Base-by-base conservation (phyloP, 805 yeast genomes). In the Wickerhamiella dianesei region DNA sequence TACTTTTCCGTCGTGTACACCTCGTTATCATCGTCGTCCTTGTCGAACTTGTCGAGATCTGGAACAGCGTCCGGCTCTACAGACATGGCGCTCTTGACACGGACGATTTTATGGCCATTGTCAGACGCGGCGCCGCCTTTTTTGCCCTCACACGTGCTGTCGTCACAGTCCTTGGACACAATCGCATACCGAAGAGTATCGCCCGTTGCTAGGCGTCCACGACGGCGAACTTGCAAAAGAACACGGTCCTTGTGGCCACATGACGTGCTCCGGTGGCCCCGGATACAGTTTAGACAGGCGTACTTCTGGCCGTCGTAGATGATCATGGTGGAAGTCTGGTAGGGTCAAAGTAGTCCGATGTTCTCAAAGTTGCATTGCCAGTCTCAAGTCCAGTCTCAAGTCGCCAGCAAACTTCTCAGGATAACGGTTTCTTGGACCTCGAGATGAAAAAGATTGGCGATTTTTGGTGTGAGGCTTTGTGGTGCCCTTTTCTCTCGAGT, bases 181-280 rank as follows among this genome's bases (percentile, higher is more conserved):
- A 39, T 39, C 20, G 41, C 41, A 12, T 14, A 13, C 13, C 41
- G 21, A n/a, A 18, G 39, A 6, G 41, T 21, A 21, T 19, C 25
- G 6, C 20, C 41, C 5, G 20, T 18, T 8, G 41, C 14, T 18
- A 44, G 53, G 42, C 97, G 66, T 0, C 97, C 98, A 49, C 95
- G 74, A n/a, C 84, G 76, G 21, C 95, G 72, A 12, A 89, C 96
- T 56, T 86, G 84, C 12, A 88, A 79, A 37, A 89, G 68, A 20
- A 92, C 85, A 42, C 96, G 71, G 45, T 74, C 70, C 25, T 82
- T 76, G 63, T 89, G 98, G 46, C 75, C 76, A 63, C 98, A 89
- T 47, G 80, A 77, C 1, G 89, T 78, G 1, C 96, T 83, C 37
- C 98, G 67, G 59, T 89, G 98, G 16, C 97, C 97, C 40, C 96